Conservation (phyloP, 768 basidiomycete species). For the Boletus rubroflammeus region DNA sequence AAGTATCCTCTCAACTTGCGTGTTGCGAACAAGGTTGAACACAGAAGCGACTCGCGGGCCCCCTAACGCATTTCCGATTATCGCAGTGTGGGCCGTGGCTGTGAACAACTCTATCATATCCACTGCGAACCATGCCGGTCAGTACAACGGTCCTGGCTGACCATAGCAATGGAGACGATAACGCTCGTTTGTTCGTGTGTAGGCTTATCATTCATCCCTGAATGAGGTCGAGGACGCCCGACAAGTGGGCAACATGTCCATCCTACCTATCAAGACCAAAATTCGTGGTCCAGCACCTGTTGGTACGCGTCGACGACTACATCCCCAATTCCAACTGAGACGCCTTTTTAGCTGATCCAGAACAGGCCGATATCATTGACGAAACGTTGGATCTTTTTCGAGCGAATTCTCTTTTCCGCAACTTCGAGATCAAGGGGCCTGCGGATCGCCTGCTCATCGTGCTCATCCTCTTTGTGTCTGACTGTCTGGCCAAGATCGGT, state of each 20-base stretch:
- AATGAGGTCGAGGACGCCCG: slow-evolving; percentile 81
- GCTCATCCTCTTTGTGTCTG: slow-evolving; percentile 95
- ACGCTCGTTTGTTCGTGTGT: background rate
- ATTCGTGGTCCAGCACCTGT: slow-evolving; percentile 89
- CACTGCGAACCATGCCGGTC: slow-evolving; percentile 47
- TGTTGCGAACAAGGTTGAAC: background rate
- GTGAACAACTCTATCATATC: slow-evolving; percentile 27
- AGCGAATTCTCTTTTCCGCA: slow-evolving; percentile 97
- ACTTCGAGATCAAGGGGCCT: slow-evolving; percentile 99
- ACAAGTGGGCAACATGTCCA: slow-evolving; percentile 83
- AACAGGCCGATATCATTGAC: slow-evolving; percentile 85
- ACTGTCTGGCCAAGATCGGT: slow-evolving; percentile 91
- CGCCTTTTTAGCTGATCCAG: slow-evolving; percentile 61
- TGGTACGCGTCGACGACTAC: slow-evolving; percentile 41
- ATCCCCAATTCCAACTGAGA: slow-evolving; percentile 9
- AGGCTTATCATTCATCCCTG: slow-evolving; percentile 97
- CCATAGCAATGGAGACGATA: background rate
- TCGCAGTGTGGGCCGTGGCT: slow-evolving; percentile 10
- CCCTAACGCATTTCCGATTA: too few species aligned
- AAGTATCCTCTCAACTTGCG: background rate
- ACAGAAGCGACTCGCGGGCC: background rate
- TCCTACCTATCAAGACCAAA: slow-evolving; percentile 88
- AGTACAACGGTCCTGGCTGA: slow-evolving; percentile 25
- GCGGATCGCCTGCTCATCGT: slow-evolving; percentile 95
- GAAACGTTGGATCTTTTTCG: slow-evolving; percentile 96